A percentile compares a stretch with the other conserved stretches of the same genome.
Evolutionary conservation across 2,329 filamentous ascomycete species (phyloP).

Genomic region (Myriangium duriaei): DNA sequence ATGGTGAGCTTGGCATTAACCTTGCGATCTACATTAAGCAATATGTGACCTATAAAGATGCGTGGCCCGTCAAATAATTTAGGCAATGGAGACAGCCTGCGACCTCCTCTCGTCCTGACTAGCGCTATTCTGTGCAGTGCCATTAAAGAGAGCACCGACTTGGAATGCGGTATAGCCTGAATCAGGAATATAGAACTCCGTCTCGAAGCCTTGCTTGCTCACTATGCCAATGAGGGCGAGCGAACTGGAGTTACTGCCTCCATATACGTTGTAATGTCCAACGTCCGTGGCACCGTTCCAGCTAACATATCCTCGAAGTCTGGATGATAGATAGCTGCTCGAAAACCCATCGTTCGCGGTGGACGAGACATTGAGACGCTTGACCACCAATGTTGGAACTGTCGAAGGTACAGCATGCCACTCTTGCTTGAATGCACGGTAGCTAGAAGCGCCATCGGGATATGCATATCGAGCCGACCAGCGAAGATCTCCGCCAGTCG

Average conservation of each 20-base stretch:
- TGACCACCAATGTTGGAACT: conserved; percentile 5
- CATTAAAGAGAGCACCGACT: no score
- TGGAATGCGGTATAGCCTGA: neutral
- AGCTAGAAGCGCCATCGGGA: conserved; percentile 13
- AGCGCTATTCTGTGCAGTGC: no score
- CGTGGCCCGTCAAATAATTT: no score
- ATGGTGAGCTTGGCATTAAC: no score
- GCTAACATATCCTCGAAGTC: conserved; percentile 17
- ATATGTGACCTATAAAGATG: no score
- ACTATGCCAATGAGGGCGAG: neutral
- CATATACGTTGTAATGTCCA: conserved; percentile 16
- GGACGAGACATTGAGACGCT: no score
- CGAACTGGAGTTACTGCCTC: conserved; percentile 2
- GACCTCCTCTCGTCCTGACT: no score
- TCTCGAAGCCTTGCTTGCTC: neutral
- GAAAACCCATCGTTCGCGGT: conserved; percentile 2
- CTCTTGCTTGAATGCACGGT: conserved; percentile 15
- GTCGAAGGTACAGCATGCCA: conserved; percentile 15
- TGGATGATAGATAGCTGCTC: conserved; percentile 1
- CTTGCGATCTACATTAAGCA: no score
- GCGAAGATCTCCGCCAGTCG: conserved; percentile 9
- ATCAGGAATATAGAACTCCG: neutral
- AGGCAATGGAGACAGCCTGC: no score
- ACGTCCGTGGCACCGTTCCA: conserved; percentile 22
- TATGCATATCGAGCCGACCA: conserved; percentile 14